Percentiles rank a stretch among this genome's conserved stretches.
Evolutionary conservation across 1,284 basidiomycete genomes (phyloP).

Genomic region (Rhodotorula sp.): DNA sequence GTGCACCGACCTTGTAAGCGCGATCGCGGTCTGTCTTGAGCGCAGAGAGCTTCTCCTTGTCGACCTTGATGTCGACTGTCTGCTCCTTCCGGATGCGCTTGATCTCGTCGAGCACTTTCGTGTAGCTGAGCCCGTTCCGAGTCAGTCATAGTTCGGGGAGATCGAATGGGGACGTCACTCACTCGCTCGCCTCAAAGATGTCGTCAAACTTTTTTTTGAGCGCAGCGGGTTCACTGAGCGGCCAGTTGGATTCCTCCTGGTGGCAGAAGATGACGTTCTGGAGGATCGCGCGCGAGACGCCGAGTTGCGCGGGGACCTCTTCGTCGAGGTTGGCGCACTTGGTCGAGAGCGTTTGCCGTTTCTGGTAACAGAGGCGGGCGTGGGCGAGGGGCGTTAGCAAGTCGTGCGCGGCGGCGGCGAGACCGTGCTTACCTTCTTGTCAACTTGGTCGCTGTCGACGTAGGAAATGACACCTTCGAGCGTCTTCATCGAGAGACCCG

Average conservation of each 20-base stretch:
- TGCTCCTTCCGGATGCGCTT: constrained; percentile 86
- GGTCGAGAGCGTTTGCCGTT: constrained; percentile 78
- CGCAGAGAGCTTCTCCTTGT: constrained; percentile 80
- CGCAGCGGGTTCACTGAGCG: constrained; percentile 81
- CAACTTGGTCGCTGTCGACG: constrained; percentile 66
- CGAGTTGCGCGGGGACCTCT: constrained; percentile 88
- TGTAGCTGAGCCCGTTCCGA: constrained; percentile 63
- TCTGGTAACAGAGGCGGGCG: constrained; percentile 53
- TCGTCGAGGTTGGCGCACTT: constrained; percentile 95
- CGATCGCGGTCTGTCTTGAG: constrained; percentile 81
- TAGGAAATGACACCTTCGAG: constrained; percentile 83
- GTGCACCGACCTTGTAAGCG: constrained; percentile 60
- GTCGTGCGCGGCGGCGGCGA: background rate
- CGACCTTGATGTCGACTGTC: constrained; percentile 83
- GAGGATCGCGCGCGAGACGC: constrained; percentile 92
- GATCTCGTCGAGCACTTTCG: constrained; percentile 93
- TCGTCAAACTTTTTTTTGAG: constrained; percentile 89
- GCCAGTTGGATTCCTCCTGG: constrained; percentile 99
- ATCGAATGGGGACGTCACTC: constrained; percentile 37
- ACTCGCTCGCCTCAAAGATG: constrained; percentile 98
- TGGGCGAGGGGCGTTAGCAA: background rate
- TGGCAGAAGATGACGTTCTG: constrained; percentile 99
- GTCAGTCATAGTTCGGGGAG: background rate
- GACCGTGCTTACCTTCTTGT: constrained; percentile 63
- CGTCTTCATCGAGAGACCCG: constrained; percentile 92